These are phyloP conservation scores for Astragalus membranaceus DNA, from an alignment of 306 rosid species.

Conservation along the genomic window DNA sequence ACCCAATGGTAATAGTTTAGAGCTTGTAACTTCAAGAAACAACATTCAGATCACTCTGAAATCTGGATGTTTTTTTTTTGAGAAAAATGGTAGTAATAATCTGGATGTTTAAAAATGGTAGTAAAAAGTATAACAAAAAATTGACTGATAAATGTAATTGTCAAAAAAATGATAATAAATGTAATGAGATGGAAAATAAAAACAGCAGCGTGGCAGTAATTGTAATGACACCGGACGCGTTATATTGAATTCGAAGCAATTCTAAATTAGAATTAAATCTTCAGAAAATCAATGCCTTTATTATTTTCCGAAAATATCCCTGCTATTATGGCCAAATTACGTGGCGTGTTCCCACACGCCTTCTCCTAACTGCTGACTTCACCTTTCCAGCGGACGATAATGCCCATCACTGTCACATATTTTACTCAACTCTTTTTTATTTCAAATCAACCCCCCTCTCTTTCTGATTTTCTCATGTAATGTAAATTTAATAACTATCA, in stretches of 20 bases:
- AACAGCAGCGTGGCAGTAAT: too few relatives aligned
- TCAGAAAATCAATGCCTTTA: not conserved
- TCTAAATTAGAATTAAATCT: not conserved
- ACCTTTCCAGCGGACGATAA: slow-evolving; percentile 19
- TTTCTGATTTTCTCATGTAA: not conserved
- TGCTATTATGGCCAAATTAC: not conserved
- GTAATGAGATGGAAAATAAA: too few relatives aligned
- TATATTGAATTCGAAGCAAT: not conserved
- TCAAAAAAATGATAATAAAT: too few relatives aligned
- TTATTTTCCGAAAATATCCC: slow-evolving; percentile 27
- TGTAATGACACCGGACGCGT: slow-evolving; percentile 12
- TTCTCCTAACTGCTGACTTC: not conserved
- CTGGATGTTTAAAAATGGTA: too few relatives aligned
- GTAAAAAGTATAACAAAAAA: too few relatives aligned
- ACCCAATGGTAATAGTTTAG: too few relatives aligned
- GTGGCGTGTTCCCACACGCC: slow-evolving; percentile 5
- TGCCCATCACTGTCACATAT: slow-evolving; percentile 29
- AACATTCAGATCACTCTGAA: too few relatives aligned
- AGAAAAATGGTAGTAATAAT: too few relatives aligned
- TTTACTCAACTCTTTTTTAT: slow-evolving; percentile 17
- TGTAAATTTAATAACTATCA: not conserved
- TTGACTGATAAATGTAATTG: too few relatives aligned
- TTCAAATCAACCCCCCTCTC: not conserved
- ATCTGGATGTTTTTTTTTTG: too few relatives aligned
- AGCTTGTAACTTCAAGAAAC: too few relatives aligned